phyloP scores from a whole-genome alignment of 2,329 filamentous ascomycete species.

The Exophiala bonariae region DNA sequence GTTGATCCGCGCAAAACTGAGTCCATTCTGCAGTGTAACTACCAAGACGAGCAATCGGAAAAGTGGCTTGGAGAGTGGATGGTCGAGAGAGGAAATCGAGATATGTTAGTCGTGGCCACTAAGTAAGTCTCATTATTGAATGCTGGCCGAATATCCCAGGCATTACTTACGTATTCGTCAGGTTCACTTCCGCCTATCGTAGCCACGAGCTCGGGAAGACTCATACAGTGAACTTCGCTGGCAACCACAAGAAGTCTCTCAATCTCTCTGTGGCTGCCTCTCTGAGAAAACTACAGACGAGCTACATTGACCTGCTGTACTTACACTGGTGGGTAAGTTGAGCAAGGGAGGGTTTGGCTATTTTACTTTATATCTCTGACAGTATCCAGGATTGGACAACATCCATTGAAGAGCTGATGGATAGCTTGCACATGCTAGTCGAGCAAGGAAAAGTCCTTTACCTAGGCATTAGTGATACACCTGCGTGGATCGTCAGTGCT shows the following conservation, averaged over 20 bases:
- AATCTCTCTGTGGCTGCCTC: conserved; percentile 32
- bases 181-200: conserved; percentile 45
- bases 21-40: conserved; percentile 65
- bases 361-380: not conserved
- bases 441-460: conserved; percentile 64
- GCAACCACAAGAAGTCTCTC: conserved; percentile 37
- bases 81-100: conserved; percentile 42
- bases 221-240: conserved; percentile 43
- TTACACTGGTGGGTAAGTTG: conserved; percentile 51
- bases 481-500: conserved; percentile 39
- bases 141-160: conserved; percentile 30
- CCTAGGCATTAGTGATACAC: conserved; percentile 47
- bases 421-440: conserved; percentile 63
- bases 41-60: conserved; percentile 66
- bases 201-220: conserved; percentile 34
- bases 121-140: conserved; percentile 47
- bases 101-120: conserved; percentile 58
- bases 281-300: conserved; percentile 35
- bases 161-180: not conserved
- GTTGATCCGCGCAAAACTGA: not conserved
- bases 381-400: conserved; percentile 62
- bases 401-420: conserved; percentile 67
- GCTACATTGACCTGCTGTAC: conserved; percentile 38
- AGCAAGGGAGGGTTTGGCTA: not conserved
- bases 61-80: conserved; percentile 64